A percentile compares a stretch with the other conserved stretches of the same genome.
phyloP scores from a whole-genome alignment of 331 rosid genomes.

The Pyrus hybrid region DNA sequence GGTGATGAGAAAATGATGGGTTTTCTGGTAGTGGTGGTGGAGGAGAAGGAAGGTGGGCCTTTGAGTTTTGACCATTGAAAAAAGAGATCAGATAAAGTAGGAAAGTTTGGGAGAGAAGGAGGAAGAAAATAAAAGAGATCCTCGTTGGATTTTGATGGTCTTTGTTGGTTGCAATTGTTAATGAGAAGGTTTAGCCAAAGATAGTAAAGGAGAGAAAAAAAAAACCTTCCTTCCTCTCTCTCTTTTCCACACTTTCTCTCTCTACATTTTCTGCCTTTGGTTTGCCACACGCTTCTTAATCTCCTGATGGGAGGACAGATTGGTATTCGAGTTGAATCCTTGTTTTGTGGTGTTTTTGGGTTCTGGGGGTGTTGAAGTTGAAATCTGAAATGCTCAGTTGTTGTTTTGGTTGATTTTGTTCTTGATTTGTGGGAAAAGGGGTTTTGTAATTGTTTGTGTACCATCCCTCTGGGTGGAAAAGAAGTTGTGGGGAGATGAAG shows the following conservation, averaged over 20 bases:
- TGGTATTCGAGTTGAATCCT: conserved; percentile 1
- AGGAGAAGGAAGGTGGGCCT: conserved; percentile 16
- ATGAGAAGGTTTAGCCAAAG: conserved; percentile 15
- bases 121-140: conserved; percentile 15
- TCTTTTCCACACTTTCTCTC: conserved; percentile 6
- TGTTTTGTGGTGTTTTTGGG: conserved; percentile 3
- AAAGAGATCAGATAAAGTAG: conserved; percentile 7
- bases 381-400: neutral
- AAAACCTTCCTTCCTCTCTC: conserved; percentile 10
- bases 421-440: conserved; percentile 11
- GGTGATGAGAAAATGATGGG: conserved; percentile 34
- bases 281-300: conserved; percentile 51
- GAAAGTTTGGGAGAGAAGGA: neutral
- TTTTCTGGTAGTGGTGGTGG: conserved; percentile 22
- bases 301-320: conserved; percentile 11
- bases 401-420: neutral
- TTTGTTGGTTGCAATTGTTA: conserved; percentile 29
- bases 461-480: conserved; percentile 20
- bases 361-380: neutral
- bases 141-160: conserved; percentile 25
- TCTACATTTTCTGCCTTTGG: conserved; percentile 3
- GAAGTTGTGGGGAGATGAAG: conserved; percentile 14
- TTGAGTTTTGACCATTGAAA: conserved; percentile 40
- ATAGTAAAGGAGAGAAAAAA: neutral
- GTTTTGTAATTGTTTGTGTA: conserved; percentile 41